These are phyloP conservation scores for Mycena crocata DNA, from an alignment of 768 basidiomycete genomes.

Conservation along the genomic window DNA sequence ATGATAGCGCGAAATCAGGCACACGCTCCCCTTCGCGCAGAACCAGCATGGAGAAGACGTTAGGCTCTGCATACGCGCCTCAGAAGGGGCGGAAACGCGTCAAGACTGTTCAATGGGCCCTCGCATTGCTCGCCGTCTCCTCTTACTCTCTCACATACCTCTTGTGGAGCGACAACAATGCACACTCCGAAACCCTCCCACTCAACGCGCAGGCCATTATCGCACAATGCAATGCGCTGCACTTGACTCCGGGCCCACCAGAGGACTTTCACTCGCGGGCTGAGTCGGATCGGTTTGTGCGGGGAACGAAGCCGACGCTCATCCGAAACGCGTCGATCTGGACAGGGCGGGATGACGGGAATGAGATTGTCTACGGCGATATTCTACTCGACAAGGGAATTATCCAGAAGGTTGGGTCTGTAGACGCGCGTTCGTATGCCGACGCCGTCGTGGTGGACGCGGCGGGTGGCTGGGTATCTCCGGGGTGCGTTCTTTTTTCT, in stretches of 20 bases:
- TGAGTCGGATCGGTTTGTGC: conserved; percentile 65
- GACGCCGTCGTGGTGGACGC: conserved; percentile 61
- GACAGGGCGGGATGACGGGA: conserved; percentile 74
- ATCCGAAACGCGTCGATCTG: conserved; percentile 82
- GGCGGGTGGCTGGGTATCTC: conserved; percentile 76
- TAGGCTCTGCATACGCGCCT: neutral
- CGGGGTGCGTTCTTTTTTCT: conserved; percentile 57
- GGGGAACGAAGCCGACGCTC: conserved; percentile 63
- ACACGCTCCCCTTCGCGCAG: neutral
- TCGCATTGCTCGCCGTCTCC: conserved; percentile 2
- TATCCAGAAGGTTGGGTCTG: conserved; percentile 64
- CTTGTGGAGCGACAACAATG: conserved; percentile 39
- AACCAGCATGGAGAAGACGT: conserved; percentile 22
- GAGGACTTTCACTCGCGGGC: conserved; percentile 51
- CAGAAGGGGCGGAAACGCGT: conserved; percentile 8
- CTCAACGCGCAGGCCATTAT: conserved; percentile 21
- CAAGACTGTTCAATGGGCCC: neutral
- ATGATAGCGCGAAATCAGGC: conserved; percentile 3
- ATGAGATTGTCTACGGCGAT: conserved; percentile 67
- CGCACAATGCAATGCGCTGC: conserved; percentile 20
- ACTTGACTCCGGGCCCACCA: conserved; percentile 28
- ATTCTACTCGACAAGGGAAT: conserved; percentile 74
- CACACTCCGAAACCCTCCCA: conserved; percentile 20
- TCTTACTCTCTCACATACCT: conserved; percentile 24
- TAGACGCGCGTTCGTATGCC: conserved; percentile 31